Base-by-base conservation (phyloP, 106 monocot genomes). In the Phalaenopsis equestris region DNA sequence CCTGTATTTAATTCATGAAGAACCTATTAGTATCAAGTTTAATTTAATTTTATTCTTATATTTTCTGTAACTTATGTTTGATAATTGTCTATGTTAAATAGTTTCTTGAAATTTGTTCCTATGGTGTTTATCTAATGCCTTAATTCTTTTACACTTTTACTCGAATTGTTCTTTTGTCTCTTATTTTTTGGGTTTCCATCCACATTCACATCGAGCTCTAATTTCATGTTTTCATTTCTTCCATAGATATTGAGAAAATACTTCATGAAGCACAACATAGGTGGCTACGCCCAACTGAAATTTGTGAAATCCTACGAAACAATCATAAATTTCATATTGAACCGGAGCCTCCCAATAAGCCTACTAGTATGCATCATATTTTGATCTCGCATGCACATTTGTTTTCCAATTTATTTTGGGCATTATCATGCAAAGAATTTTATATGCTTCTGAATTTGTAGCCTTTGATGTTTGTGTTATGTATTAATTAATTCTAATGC, bases 271-370 rank as follows among this genome's bases (percentile, higher is more conserved):
- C 98, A 49, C 91, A 95, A 83, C 41, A 86, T 75, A 84, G 98
- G 77, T 99, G 98, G 98, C 56, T 95, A 21, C 92, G 98, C 1
- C 98, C 98, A 43, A 83, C 89, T 75, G 98, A 99, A 81, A 93
- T 99, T 80, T 99, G 94, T 85, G 92, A 99, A 85, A 93, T 99
- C 76, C 91, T 99, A 73, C 90, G 86, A 48, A 94, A 94, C 78
- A 90, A 89, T 82, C 81, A 61, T 18, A 89, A 84, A 11, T 94
- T 94, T 82, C 80, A 73, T 57, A 94, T 99, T 84, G 88, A 89
- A 6, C 84, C 98, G 8, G 98, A 99, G 76, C 87, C 98, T 16
- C 93, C 92, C 79, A 94, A 91, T 82, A 91, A 73, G 79, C 98
- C 98, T 79, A 83, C 80, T 12, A 94, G 98, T 99, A 99, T 84